Base-by-base conservation (phyloP, 108 stramenopile species). In the Conticribra weissflogii region DNA sequence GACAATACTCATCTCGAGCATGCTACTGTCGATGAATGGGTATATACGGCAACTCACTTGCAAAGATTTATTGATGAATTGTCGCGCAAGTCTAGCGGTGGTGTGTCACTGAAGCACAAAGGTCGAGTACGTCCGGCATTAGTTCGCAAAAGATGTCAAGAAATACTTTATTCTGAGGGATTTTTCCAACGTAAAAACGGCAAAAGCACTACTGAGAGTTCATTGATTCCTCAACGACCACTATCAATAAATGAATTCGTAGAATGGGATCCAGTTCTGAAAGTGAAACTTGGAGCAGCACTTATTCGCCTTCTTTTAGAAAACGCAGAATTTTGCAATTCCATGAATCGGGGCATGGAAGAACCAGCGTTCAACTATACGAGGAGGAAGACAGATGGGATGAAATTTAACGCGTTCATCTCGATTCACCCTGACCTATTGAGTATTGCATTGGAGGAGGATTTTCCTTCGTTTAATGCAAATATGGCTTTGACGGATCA, bases 231-330 rank as follows among this genome's bases (percentile, higher is more conserved):
- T 27, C 30, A 75, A 68, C 41, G 81, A 81, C 46, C 76, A 85
- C 23, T 81, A 66, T 47, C 78, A 76, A 64, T 81, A 83, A 3
- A 74, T 71, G 49, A 74, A 72, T 63, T 69, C 82, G 45, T 66
- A 84, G 75, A 74, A 24, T 97, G 97, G 97, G 65, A 88, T 12
- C 75, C 73, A 5, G 68, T 72, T 36, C 66, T 81, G n/a, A 86
- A 88, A 51, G 80, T 84, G 15, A 90, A 95, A 44, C 69, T 96
- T 21, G 97, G 97, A 2, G 91, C 91, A 7, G 83, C 82, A 2
- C 76, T 97, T n/a, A 68, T 97, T 4, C 63, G 85, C 22, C 62
- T 88, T n/a, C 68, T 97, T 0, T 49, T 93, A 5, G 84, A 90
- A 19, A 63, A 80, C 36, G 76, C 86, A 3, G 83, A 51, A 24